Base-by-base conservation (phyloP, 1,284 basidiomycete species). In the Pseudozyma thailandica region DNA sequence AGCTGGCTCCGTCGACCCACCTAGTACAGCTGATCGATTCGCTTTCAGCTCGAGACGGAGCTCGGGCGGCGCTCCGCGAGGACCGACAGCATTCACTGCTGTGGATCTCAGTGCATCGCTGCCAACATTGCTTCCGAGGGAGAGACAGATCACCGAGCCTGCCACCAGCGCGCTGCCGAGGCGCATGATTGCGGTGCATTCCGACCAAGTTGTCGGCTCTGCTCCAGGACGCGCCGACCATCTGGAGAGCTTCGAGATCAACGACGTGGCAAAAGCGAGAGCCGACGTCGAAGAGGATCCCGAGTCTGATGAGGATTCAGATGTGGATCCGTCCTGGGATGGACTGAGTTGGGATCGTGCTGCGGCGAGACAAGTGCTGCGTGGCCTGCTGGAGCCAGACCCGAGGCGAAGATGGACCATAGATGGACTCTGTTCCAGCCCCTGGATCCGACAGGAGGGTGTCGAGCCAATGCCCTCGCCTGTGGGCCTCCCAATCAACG, bases 401-500 rank as follows among this genome's bases (percentile, higher is more conserved):
- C 71, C 78, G 21, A 41, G 48, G n/a, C 50, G 58, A 35, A 65
- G 78, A n/a, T 80, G 78, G 78, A 78, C 73, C 7, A 50, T 79
- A 33, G 63, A 72, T 27, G 33, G 56, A 42, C 50, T 79, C 6
- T 51, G 53, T 20, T 31, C 50, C 1, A 63, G 62, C 25, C 41
- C 59, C 1, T 77, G 75, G 72, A 49, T 77, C n/a, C 57, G 50
- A 9, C 52, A 49, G 18, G 56, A 59, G 6, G 53, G 53, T 3
- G 12, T 26, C 18, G 50, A 60, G 16, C 38, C 52, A 1, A 25
- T 23, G 16, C 15, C 33, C 1, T 35, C 48, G n/a, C 25, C 57
- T 13, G 26, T 50, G n/a, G 27, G 28, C 8, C 21, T 38, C 27
- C 39, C 38, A 6, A 39, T 26, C 6, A 23, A 30, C 4, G 13